Evolutionary conservation across 2,329 filamentous ascomycete species (phyloP), one percentile per base, ranked within the genome.

Genomic region (Fusarium ramigenum): DNA sequence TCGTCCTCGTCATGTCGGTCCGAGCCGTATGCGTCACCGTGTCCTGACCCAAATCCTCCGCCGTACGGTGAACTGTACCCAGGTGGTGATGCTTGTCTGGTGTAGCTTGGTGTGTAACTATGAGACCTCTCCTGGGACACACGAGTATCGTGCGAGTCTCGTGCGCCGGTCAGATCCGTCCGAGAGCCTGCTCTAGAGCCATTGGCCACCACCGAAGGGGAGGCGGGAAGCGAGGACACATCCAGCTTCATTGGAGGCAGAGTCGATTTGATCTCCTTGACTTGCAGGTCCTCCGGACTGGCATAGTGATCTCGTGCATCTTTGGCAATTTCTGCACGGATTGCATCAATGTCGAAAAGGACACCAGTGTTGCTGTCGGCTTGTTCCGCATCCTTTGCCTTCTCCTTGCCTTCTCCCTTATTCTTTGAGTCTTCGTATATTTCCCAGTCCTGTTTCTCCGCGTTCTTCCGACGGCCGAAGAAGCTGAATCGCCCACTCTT

Each of bases 261-360:
- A 4, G 95, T 98, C 56, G 93, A 95, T 82, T 96, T 89, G 66
- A 98, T 89, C 83, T 98, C 93, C 79, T 91, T 92, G 73, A 97
- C 90, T 80, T 89, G 86, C 52, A 91, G 75, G 62, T 87, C 82
- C 46, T 84, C 82, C 59, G 54, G 66, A 16, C 66, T 70, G 53
- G 82, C 76, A 44, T 91, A 87, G 34, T 89, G 77, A 42, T 91
- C 87, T 30, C 89, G 88, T 23, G 79, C 77, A 70, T 96, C 93
- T 54, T 89, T 90, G 34, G 93, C 93, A 39, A 99, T 85, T 78
- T 97, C 93, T 15, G 94, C 92, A 54, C 94, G 89, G 73, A 99
- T 98, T 18, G 96, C 96, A 77, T 99, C 96, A 52, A 99, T 90
- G 78, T 99, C 96, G 78, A 99, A 99, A 50, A 99, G 87, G 14